These are phyloP conservation scores for Lipomyces starkeyi DNA, from an alignment of 805 yeast species.

Conservation along the genomic window DNA sequence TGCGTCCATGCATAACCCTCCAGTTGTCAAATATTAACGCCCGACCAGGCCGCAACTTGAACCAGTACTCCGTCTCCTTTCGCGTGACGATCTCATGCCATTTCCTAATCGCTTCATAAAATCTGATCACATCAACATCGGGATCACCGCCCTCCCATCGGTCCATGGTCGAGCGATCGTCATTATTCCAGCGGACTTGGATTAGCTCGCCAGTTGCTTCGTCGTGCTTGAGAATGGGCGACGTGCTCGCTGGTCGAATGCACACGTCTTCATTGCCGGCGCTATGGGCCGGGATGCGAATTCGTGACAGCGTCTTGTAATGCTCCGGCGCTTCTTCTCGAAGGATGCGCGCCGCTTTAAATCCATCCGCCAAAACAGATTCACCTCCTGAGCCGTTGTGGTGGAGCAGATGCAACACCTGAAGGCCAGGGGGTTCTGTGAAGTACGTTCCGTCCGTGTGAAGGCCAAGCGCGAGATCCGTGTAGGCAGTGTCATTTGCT, in stretches of 20 bases:
- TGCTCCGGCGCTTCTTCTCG: conserved; percentile 56
- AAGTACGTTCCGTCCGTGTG: conserved; percentile 81
- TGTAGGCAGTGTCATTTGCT: conserved; percentile 73
- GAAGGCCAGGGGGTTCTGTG: conserved; percentile 74
- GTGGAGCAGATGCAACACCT: conserved; percentile 65
- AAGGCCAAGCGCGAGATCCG: conserved; percentile 64
- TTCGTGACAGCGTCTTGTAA: conserved; percentile 55
- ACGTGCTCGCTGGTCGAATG: conserved; percentile 61
- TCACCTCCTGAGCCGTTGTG: conserved; percentile 71
- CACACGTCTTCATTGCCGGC: conserved; percentile 71
- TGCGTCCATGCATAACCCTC: conserved; percentile 73
- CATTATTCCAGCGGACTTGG: conserved; percentile 74
- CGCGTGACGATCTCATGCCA: conserved; percentile 63
- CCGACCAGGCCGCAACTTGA: conserved; percentile 67
- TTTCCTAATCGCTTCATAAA: conserved; percentile 62
- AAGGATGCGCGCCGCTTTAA: conserved; percentile 61
- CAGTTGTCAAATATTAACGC: conserved; percentile 70
- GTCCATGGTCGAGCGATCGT: conserved; percentile 69
- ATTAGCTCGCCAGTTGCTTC: conserved; percentile 55
- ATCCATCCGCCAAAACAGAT: conserved; percentile 70
- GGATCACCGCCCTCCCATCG: conserved; percentile 50
- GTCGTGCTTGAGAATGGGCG: conserved; percentile 64
- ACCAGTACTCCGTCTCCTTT: conserved; percentile 57
- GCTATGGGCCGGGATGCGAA: conserved; percentile 71
- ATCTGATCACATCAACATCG: conserved; percentile 52